Evolutionary conservation across 2,329 filamentous ascomycete species (phyloP).

Genomic region (Apiospora pterosperma): DNA sequence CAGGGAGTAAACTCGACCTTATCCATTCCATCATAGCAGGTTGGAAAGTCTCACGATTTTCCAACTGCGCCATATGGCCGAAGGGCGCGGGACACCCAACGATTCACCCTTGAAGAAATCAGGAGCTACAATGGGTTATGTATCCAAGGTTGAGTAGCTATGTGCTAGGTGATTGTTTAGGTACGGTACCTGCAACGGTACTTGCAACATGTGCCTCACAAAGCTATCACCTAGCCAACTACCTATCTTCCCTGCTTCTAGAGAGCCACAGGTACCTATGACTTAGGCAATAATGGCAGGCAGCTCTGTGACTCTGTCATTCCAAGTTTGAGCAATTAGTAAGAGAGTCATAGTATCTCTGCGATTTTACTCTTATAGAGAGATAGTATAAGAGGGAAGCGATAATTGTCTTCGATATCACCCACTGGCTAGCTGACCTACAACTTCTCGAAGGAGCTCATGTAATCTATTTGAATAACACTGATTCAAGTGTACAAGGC

Average conservation of each 20-base stretch:
- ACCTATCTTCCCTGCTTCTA: no score
- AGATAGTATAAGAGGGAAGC: no score
- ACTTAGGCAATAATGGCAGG: not conserved
- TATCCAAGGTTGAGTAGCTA: not conserved
- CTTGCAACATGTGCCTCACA: not conserved
- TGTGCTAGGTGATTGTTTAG: not conserved
- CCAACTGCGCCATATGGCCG: not conserved
- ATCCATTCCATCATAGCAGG: no score
- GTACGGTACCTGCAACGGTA: not conserved
- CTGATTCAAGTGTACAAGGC: no score
- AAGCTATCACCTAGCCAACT: not conserved
- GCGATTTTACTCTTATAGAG: no score
- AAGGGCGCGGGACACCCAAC: not conserved
- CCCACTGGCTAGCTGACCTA: no score
- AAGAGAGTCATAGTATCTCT: no score
- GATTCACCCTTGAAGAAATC: not conserved
- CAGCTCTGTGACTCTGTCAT: not conserved
- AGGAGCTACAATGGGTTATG: not conserved
- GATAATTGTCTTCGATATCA: no score
- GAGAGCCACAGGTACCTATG: not conserved
- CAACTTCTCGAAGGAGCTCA: no score
- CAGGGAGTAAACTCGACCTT: no score
- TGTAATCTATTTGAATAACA: no score
- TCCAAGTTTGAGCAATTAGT: not conserved
- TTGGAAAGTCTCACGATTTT: not conserved